Evolutionary conservation across 2,329 filamentous ascomycete species (phyloP), one percentile per base, ranked within the genome.

Genomic region (Cyphellophora europaea): DNA sequence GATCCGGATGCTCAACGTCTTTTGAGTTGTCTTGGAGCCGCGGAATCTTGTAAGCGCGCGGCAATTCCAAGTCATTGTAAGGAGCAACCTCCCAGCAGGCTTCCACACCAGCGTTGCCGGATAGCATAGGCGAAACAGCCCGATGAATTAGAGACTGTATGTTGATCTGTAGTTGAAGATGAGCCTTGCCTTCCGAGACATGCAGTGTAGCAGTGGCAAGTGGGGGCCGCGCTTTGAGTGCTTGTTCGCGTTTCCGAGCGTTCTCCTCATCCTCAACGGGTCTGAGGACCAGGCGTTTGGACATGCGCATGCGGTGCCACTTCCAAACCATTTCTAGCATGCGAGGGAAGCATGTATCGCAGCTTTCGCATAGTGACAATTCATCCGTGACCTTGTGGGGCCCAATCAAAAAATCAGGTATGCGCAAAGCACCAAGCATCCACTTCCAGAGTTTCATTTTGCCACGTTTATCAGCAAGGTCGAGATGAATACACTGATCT

Each of bases 231-330:
- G 51, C 50, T 44, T 77, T 76, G 8, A 72, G 49, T 2, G 57
- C 55, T 23, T 59, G 57, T 46, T 77, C 74, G 41, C 66, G 74
- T 0, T 50, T 38, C 2, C 63, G 65, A 18, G 72, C 71, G 40
- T 65, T 59, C 36, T 61, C 49, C 0, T 65, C 61, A 42, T 76
- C 62, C 47, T 77, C 74, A 32, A 65, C 66, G 1, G 68, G 59
- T 11, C 54, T 55, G 13, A 67, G 40, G 11, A 39, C 42, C 5
- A 51, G 50, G 28, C 45, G 50, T 30, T 40, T 41, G 30, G 54
- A 2, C 8, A 14, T 28, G 15, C 12, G n/a, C 11, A 21, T 14
- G 3, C 23, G 19, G 11, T 19, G 15, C 15, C 19, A 27, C 8
- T 36, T 17, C 42, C 41, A 47, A 17, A 30, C 25, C 6, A 48